These are phyloP conservation scores for Telfairia occidentalis DNA, from an alignment of 331 rosid genomes.

Conservation along the genomic window DNA sequence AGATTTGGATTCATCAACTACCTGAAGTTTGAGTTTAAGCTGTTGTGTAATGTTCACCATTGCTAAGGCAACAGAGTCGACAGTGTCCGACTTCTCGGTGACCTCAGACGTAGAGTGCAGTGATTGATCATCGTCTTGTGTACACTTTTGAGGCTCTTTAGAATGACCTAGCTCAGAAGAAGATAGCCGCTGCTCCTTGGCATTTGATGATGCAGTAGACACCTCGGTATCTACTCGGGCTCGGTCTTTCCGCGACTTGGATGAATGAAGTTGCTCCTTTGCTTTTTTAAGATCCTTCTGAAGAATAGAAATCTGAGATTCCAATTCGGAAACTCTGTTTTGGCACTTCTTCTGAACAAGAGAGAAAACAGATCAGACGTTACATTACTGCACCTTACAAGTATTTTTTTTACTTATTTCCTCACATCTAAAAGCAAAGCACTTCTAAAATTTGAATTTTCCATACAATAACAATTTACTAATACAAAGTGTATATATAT, in stretches of 20 bases:
- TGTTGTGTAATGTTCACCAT: conserved; percentile 62
- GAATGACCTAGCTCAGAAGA: conserved; percentile 57
- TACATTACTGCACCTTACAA: not conserved
- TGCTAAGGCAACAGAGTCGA: conserved; percentile 58
- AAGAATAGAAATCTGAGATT: conserved; percentile 50
- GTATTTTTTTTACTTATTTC: no score
- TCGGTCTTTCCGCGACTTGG: conserved; percentile 50
- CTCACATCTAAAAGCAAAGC: no score
- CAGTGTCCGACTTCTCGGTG: conserved; percentile 58
- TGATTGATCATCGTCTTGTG: conserved; percentile 67
- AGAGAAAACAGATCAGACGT: not conserved
- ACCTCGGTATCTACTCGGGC: conserved; percentile 62
- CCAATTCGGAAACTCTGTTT: conserved; percentile 48
- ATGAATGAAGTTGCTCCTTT: conserved; percentile 51
- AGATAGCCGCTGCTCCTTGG: conserved; percentile 52
- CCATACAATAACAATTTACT: no score
- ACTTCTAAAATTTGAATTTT: no score
- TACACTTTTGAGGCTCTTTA: conserved; percentile 46
- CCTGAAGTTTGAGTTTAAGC: conserved; percentile 57
- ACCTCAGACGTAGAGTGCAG: conserved; percentile 78
- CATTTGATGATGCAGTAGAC: conserved; percentile 43
- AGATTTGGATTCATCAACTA: conserved; percentile 35
- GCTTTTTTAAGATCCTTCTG: conserved; percentile 63
- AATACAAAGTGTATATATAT: no score
- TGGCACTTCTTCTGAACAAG: conserved; percentile 46